phyloP scores from a whole-genome alignment of 805 yeast species.

The Candida quercuum region DNA sequence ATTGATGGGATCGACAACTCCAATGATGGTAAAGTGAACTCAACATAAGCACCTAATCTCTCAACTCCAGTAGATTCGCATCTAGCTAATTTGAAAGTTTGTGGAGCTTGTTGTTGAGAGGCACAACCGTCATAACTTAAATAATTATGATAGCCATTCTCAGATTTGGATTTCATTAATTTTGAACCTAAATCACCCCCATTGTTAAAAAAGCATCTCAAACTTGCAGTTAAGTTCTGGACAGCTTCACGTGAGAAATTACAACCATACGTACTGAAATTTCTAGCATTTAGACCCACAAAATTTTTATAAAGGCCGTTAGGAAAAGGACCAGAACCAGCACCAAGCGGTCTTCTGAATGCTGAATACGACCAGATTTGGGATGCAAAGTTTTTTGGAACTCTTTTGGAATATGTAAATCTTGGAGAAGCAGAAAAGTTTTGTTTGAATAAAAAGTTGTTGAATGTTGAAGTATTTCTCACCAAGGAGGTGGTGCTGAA shows the following conservation, averaged over 20 bases:
- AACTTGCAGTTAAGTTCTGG: conserved; percentile 46
- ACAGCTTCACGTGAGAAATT: conserved; percentile 50
- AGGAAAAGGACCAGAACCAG: conserved; percentile 24
- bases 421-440: conserved; percentile 2
- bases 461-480: conserved; percentile 8
- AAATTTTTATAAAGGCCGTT: conserved; percentile 31
- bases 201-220: conserved; percentile 33
- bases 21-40: conserved; percentile 45
- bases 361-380: conserved; percentile 16
- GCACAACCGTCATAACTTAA: conserved; percentile 20
- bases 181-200: conserved; percentile 24
- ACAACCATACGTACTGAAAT: conserved; percentile 33
- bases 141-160: conserved; percentile 10
- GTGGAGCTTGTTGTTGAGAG: conserved; percentile 24
- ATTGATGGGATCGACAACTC: conserved; percentile 32
- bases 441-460: not conserved
- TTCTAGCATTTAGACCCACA: conserved; percentile 30
- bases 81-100: conserved; percentile 30
- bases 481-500: conserved; percentile 17
- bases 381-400: not conserved
- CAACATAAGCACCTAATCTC: conserved; percentile 46
- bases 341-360: conserved; percentile 15
- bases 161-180: conserved; percentile 9
- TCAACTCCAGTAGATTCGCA: conserved; percentile 26
- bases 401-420: conserved; percentile 5